These are phyloP conservation scores for Aspergillus jensenii DNA, from an alignment of 2,329 filamentous ascomycete species.

Conservation along the genomic window DNA sequence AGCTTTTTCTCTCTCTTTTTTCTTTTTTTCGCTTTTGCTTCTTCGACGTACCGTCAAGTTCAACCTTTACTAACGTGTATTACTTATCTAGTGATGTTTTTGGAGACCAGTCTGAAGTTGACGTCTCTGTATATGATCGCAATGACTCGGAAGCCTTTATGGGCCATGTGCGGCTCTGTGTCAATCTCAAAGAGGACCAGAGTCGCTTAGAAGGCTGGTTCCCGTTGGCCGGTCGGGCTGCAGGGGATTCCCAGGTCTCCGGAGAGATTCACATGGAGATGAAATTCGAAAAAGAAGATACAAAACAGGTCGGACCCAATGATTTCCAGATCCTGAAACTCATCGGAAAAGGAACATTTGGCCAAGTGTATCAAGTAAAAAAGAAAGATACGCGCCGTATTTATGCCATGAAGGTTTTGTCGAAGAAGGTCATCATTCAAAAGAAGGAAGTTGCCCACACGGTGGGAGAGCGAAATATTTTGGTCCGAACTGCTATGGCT, in stretches of 20 bases:
- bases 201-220: slow-evolving; percentile 83
- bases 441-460: slow-evolving; percentile 99
- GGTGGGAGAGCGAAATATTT: slow-evolving; percentile 92
- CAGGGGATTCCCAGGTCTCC: slow-evolving; percentile 71
- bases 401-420: slow-evolving; percentile 98
- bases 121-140: slow-evolving; percentile 91
- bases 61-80: neutral
- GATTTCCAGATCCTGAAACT: slow-evolving; percentile 96
- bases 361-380: slow-evolving; percentile 95
- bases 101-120: slow-evolving; percentile 83
- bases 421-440: slow-evolving; percentile 99
- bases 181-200: slow-evolving; percentile 66
- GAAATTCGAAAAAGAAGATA: slow-evolving; percentile 80
- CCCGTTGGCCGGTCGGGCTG: slow-evolving; percentile 73
- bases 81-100: slow-evolving; percentile 70
- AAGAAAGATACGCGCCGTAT: slow-evolving; percentile 96
- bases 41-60: neutral
- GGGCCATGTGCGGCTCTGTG: slow-evolving; percentile 82
- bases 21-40: neutral
- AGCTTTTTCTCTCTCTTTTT: slow-evolving; percentile 40
- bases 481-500: slow-evolving; percentile 91
- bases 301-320: slow-evolving; percentile 87
- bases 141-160: slow-evolving; percentile 84
- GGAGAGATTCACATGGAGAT: slow-evolving; percentile 90
- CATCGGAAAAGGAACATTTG: slow-evolving; percentile 97